phyloP scores from a whole-genome alignment of 2,329 filamentous ascomycete species.

The Metarhizium robertsii region DNA sequence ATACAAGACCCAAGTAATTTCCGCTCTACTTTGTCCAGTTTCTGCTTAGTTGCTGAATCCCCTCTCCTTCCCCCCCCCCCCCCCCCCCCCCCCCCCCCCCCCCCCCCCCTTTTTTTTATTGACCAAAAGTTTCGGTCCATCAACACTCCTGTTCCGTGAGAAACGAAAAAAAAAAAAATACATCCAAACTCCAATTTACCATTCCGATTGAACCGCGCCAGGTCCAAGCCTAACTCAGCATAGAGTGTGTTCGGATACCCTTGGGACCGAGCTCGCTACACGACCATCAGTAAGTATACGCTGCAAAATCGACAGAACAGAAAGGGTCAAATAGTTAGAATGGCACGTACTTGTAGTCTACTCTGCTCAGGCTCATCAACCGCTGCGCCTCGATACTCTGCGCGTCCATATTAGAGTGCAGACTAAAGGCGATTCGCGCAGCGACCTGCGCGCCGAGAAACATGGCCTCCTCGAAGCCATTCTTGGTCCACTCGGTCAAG shows the following conservation, averaged over 20 bases:
- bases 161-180: not conserved
- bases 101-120: not conserved
- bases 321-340: not conserved
- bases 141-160: not conserved
- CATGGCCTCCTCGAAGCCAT: slow-evolving; percentile 67
- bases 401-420: slow-evolving; percentile 46
- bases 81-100: too few relatives aligned
- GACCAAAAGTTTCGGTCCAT: not conserved
- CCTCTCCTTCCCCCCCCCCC: too few relatives aligned
- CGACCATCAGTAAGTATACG: slow-evolving; percentile 9
- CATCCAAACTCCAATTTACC: not conserved
- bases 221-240: slow-evolving; percentile 31
- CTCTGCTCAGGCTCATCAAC: slow-evolving; percentile 45
- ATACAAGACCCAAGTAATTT: not conserved
- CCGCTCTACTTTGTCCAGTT: not conserved
- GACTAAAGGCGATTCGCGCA: slow-evolving; percentile 51
- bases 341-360: slow-evolving; percentile 50
- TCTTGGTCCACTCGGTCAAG: slow-evolving; percentile 83
- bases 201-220: not conserved
- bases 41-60: not conserved
- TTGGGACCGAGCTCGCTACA: slow-evolving; percentile 44
- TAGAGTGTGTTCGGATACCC: slow-evolving; percentile 42
- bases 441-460: slow-evolving; percentile 86
- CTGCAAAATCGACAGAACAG: not conserved
- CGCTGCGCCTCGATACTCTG: slow-evolving; percentile 42